Evolutionary conservation across 129 eudicot species (phyloP).

Genomic region (Tagetes patula): DNA sequence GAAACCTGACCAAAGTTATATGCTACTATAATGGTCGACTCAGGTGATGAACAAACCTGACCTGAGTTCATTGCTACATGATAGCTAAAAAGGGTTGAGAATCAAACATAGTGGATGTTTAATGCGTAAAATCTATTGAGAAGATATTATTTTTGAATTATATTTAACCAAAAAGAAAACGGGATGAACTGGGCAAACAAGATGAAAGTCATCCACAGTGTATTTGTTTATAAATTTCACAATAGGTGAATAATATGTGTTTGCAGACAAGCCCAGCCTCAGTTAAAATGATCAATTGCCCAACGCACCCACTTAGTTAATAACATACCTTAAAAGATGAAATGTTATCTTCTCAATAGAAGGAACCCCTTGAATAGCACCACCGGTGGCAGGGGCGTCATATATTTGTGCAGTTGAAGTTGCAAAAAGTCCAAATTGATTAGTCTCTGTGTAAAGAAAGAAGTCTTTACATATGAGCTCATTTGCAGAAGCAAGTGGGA

Average conservation of each 20-base stretch:
- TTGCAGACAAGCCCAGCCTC: neutral
- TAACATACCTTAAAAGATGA: constrained; percentile 78
- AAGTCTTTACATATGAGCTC: constrained; percentile 97
- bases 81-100: neutral
- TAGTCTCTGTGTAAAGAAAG: constrained; percentile 72
- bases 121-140: no score
- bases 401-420: constrained; percentile 91
- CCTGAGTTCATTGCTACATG: no score
- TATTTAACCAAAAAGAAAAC: neutral
- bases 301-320: neutral
- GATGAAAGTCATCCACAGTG: neutral
- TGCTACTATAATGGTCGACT: neutral
- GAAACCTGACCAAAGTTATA: neutral
- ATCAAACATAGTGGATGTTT: neutral
- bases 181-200: neutral
- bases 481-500: constrained; percentile 82
- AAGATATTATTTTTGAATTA: no score
- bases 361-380: constrained; percentile 96
- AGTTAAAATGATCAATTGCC: neutral
- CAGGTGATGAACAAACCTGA: no score
- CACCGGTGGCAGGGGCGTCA: constrained; percentile 85
- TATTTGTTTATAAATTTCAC: neutral
- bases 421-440: constrained; percentile 85
- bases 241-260: neutral
- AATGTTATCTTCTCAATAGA: constrained; percentile 85